These are phyloP conservation scores for Mallotus nudiflorus DNA, from an alignment of 345 rosid species.

Conservation along the genomic window DNA sequence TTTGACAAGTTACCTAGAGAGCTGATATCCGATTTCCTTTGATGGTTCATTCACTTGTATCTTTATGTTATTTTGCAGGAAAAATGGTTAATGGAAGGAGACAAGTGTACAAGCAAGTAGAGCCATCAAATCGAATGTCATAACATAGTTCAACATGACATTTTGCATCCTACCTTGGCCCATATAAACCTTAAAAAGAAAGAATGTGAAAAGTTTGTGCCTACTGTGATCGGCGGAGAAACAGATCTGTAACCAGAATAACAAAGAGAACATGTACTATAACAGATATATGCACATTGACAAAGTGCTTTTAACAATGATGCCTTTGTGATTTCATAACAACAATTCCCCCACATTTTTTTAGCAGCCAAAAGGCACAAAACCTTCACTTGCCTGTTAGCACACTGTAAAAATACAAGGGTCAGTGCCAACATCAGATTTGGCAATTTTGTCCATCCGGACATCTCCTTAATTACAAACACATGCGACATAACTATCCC, in stretches of 20 bases:
- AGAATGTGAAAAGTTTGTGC: background rate
- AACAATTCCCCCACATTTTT: background rate
- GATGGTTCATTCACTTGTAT: background rate
- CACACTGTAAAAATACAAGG: background rate
- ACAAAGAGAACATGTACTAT: background rate
- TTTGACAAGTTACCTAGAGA: background rate
- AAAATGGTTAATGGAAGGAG: conserved; percentile 27
- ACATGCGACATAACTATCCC: conserved; percentile 11
- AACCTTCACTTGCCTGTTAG: background rate
- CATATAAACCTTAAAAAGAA: background rate
- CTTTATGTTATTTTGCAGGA: conserved; percentile 20
- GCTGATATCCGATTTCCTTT: background rate
- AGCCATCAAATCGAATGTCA: background rate
- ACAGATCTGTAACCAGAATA: no score
- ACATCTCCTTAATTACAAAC: background rate
- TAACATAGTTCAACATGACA: background rate
- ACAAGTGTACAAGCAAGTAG: conserved; percentile 14
- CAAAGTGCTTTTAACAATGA: background rate
- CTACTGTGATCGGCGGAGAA: background rate
- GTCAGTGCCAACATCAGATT: background rate
- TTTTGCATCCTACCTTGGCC: background rate
- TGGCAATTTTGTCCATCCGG: background rate
- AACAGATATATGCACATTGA: background rate
- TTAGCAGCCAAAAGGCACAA: background rate
- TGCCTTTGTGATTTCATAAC: background rate